Evolutionary conservation across 1,139 yeast genomes (phyloP), one percentile per base, ranked within the genome.

Genomic region (Fermentozyma sake): DNA sequence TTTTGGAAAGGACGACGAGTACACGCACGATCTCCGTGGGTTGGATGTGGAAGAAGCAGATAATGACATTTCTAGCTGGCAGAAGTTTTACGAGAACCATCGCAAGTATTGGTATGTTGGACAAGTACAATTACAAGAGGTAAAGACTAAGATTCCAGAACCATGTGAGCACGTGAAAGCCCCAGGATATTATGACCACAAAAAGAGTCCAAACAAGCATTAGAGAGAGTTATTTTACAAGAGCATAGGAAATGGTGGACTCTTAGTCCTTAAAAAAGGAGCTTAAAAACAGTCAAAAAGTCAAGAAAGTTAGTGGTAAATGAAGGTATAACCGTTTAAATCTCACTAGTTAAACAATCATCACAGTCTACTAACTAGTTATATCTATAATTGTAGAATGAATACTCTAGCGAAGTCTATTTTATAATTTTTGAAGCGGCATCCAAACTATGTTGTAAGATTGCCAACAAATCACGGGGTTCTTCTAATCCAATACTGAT

Each of bases 401-500:
- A n/a, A n/a, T n/a, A n/a, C n/a, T n/a, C n/a, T n/a, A n/a, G n/a
- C n/a, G 10, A 21, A 13, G 9, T 9, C 11, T 12, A 6, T n/a
- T 22, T 15, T 15, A 10, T 11, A 4, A n/a, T 18, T 4, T 17
- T 18, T 7, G 18, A 42, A 6, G 93, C 83, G 28, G 67, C 66
- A 26, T 79, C 79, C 54, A 83, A 58, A 12, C 84, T 79, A 16
- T 58, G 58, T 32, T 64, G 56, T 46, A 85, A 65, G n/a, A 77
- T 71, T 7, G 62, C 70, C 28, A 79, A 48, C 38, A 82, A 62
- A 20, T 69, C 72, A 2, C 61, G 63, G 18, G 66, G 61, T 27
- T 76, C 79, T 48, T 82, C 93, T 34, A 81, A 60, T 0, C 98
- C 98, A 30, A 91, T 76, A 48, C 95, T 83, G 31, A 91, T 72